Base-by-base conservation (phyloP, 2,329 filamentous ascomycete species). In the Magnaporthiopsis rhizophila region DNA sequence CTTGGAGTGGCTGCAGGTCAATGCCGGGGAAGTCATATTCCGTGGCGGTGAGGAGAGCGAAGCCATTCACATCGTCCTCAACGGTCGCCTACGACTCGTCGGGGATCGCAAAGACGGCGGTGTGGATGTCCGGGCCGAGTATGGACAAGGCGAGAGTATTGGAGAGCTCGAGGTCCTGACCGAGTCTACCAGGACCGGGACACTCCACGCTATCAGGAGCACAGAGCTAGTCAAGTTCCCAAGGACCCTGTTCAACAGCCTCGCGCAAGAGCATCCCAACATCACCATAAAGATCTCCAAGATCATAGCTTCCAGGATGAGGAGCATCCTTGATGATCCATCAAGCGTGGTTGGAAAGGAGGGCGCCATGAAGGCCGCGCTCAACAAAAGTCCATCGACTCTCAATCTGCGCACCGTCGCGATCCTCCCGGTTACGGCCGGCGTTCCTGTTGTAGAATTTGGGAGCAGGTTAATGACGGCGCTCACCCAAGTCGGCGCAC, bases 201-300 rank as follows among this genome's bases (percentile, higher is more conserved):
- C 94, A 1, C 78, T 99, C 18, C 94, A 98, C 72, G 95, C 95
- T 6, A 99, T 99, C 69, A 90, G 95, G 65, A 95, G 98, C 68
- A 98, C 95, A 0, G 95, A 99, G 73, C 79, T 99, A 34, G 94
- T 96, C 65, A 98, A 97, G 71, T 97, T 99, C 66, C 95, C 95
- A 0, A 90, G 94, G 65, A 97, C 92, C 0, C 79, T 99, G 0
- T 99, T 99, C 81, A 99, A 99, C 80, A 99, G 95, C 72, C 84
- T 99, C 63, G 95, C 95, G 0, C 89, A 97, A 72, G 95, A 99
- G 72, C 95, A 99, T 72, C 95, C 95, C 6, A 96, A 92, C 58
- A 99, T 99, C 72, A 98, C 95, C 0, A 98, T 99, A 75, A 97
- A 98, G 76, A 96, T 99, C 34, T 98, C 95, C 1, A 99, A 98